Evolutionary conservation across 1,284 basidiomycete genomes (phyloP), one percentile per base, ranked within the genome.

Genomic region (Schizopora paradoxa): DNA sequence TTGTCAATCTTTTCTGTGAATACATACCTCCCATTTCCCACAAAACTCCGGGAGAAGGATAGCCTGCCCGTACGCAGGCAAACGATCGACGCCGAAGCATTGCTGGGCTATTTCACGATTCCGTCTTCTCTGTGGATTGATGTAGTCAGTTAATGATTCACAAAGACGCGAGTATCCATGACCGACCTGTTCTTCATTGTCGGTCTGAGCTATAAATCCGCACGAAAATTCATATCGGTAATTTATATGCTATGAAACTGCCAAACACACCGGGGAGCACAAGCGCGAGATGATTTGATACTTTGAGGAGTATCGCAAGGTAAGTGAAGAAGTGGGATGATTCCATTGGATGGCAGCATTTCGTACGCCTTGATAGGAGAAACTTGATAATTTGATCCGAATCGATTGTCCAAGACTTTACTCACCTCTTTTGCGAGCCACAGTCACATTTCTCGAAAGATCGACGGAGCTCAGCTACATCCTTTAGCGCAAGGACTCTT

Each of bases 281-380:
- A 19, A 94, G 62, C 0, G 78, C 85, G 16, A 92, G 70, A 57
- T 93, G 91, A 56, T 94, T 94, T 5, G 88, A 86, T 6, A 91
- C 70, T 61, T 91, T 89, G 61, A 90, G 84, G 43, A 93, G 66
- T 11, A 89, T 71, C 2, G 80, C 79, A 66, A 88, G 83, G 57
- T 80, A 89, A 57, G 76, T 77, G 60, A 91, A 79, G 11, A 85
- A 67, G 46, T 82, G 79, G 0, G 74, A 78, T 16, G 72, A 65
- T 10, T 77, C 73, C 36, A 76, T 76, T 4, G 73, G 73, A 58
- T 81, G 68, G 54, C 82, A 85, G 50, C 87, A 90, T 7, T 68
- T 65, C 55, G 77, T 79, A 22, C 79, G 74, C 49, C 84, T 88
- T 52, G 2, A 35, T 10, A 33, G 27, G 32, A 33, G 39, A 22